Base-by-base conservation (phyloP, 768 basidiomycete genomes). In the Terana coerulea region DNA sequence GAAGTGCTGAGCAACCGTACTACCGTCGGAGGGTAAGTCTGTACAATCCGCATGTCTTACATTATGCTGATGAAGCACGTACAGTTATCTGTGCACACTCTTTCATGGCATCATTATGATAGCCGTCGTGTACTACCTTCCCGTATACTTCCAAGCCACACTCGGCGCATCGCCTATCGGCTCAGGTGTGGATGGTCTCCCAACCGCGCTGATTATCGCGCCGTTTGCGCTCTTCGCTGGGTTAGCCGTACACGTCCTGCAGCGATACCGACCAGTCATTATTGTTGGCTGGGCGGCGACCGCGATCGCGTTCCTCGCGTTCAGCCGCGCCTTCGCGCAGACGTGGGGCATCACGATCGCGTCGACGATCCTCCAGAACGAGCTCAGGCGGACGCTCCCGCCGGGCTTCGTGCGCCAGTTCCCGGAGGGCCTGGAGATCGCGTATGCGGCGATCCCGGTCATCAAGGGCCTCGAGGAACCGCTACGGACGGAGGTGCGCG, bases 261-360 rank as follows among this genome's bases (percentile, higher is more conserved):
- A 61, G 6, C 59, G 59, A 36, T 72, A 70, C 51, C 51, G 54
- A 3, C 60, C 65, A 3, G 54, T 53, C n/a, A 69, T 65, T 48
- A 54, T 52, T 24, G 1, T 68, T 5, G 74, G 68, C 2, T 78
- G 75, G 74, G 39, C 51, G 33, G 71, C 71, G 11, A 54, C 63
- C 2, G 72, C 72, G 5, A 58, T 72, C 2, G 61, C 63, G 1
- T 65, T 65, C 61, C 65, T 59, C 57, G 53, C 53, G 7, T 65
- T 65, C 57, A 47, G 50, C 11, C 53, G 64, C 1, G 37, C 49
- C 15, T 63, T 61, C 29, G 53, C 56, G 1, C 61, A 80, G 72
- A 67, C 68, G 5, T 78, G 78, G 73, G 82, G 81, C 0, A 64
- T 82, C 54, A 69, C 75, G 0, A 71, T 84, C 51, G 75, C 77